These are phyloP conservation scores for Vitis vinifera DNA, from an alignment of 164 flowering plant genomes.

Conservation along the genomic window ASM3070453v1 NC_081818.1:4179001-4179500, in stretches of 20 bases:
- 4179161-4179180: slow-evolving; percentile 36
- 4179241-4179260: no score
- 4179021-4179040: no score
- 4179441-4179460: no score
- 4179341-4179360: slow-evolving; percentile 2
- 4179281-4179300: neutral
- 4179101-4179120: slow-evolving; percentile 5
- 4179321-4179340: slow-evolving; percentile 12
- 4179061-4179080: neutral
- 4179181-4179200: slow-evolving; percentile 37
- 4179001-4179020: neutral
- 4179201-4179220: neutral
- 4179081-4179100: neutral
- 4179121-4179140: slow-evolving; percentile 22
- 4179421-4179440: no score
- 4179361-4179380: neutral
- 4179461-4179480: no score
- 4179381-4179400: neutral
- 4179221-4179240: no score
- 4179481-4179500: no score
- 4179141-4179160: slow-evolving; percentile 28
- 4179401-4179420: no score
- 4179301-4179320: slow-evolving; percentile 14
- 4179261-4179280: no score
- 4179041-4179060: no score